These are phyloP conservation scores for Leccinum disarticulatum DNA, from an alignment of 768 basidiomycete genomes.

Conservation along the genomic window DNA sequence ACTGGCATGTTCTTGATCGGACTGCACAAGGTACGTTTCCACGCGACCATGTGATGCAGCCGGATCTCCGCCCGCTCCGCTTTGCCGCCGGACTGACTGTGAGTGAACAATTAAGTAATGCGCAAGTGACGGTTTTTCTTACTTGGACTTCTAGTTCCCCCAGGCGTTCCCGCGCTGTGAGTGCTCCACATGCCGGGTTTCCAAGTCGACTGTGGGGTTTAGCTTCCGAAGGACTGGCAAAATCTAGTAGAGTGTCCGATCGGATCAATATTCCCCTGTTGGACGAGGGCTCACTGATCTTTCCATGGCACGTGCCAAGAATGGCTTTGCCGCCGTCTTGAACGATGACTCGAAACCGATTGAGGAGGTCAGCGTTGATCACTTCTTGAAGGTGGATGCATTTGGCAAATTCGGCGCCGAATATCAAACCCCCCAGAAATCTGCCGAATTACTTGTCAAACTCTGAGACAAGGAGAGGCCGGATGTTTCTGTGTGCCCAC, in stretches of 20 bases:
- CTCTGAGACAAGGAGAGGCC: slow-evolving; percentile 32
- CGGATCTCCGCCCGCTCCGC: slow-evolving; percentile 51
- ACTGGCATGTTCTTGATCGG: slow-evolving; percentile 47
- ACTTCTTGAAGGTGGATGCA: slow-evolving; percentile 41
- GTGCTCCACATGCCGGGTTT: slow-evolving; percentile 12
- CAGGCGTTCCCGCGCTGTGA: slow-evolving; percentile 62
- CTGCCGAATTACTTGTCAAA: slow-evolving; percentile 55
- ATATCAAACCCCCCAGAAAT: slow-evolving; percentile 64
- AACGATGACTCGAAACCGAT: slow-evolving; percentile 54
- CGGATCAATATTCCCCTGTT: background rate
- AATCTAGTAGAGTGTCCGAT: slow-evolving; percentile 55
- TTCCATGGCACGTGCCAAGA: slow-evolving; percentile 51
- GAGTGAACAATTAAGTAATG: slow-evolving; percentile 21
- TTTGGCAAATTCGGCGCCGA: slow-evolving; percentile 41
- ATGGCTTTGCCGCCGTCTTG: slow-evolving; percentile 66
- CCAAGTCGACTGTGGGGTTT: slow-evolving; percentile 1
- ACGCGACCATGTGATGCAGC: background rate
- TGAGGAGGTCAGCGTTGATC: slow-evolving; percentile 50
- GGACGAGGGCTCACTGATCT: slow-evolving; percentile 1
- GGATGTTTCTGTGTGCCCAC: background rate
- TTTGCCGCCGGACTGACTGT: slow-evolving; percentile 68
- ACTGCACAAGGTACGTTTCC: slow-evolving; percentile 53
- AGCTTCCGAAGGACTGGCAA: slow-evolving; percentile 60
- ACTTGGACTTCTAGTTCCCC: slow-evolving; percentile 44
- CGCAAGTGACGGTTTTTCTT: background rate